phyloP scores from a whole-genome alignment of 1,139 yeast species.

The Geotrichum aggregatum region DNA sequence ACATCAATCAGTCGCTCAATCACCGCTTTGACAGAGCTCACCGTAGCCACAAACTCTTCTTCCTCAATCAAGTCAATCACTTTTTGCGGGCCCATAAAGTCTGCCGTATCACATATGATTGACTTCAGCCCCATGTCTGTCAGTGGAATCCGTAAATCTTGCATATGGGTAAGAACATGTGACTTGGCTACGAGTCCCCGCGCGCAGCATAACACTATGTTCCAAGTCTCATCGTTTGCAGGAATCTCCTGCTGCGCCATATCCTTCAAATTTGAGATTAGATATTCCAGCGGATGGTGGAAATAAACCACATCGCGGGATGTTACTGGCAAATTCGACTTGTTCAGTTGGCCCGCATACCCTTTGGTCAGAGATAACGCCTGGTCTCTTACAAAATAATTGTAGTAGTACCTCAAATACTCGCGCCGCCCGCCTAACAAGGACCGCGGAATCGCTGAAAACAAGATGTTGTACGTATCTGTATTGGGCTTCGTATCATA shows the following conservation, averaged over 20 bases:
- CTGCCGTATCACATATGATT: constrained; percentile 26
- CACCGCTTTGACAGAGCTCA: constrained; percentile 21
- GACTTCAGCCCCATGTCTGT: constrained; percentile 26
- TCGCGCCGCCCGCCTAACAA: constrained; percentile 16
- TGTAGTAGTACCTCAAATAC: constrained; percentile 16
- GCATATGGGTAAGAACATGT: constrained; percentile 27
- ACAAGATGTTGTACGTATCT: constrained; percentile 44
- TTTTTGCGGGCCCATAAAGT: constrained; percentile 27
- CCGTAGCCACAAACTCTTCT: constrained; percentile 18
- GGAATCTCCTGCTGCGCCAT: constrained; percentile 36
- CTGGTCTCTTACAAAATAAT: constrained; percentile 12
- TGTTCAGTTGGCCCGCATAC: not conserved
- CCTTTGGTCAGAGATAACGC: not conserved
- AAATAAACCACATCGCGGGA: constrained; percentile 28
- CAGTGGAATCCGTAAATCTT: constrained; percentile 26
- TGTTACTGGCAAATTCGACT: constrained; percentile 25
- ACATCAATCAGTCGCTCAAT: constrained; percentile 21
- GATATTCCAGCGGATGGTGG: constrained; percentile 29
- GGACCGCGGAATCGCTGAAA: constrained; percentile 26
- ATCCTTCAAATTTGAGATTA: constrained; percentile 28
- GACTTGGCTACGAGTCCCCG: constrained; percentile 26
- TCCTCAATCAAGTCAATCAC: constrained; percentile 25
- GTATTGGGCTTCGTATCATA: constrained; percentile 39
- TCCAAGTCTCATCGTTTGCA: constrained; percentile 44
- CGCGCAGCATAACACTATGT: constrained; percentile 28